Percentiles rank a stretch among this genome's conserved stretches.
phyloP scores from a whole-genome alignment of 805 yeast species.

The Sungouiozyma ichnusensis region DNA sequence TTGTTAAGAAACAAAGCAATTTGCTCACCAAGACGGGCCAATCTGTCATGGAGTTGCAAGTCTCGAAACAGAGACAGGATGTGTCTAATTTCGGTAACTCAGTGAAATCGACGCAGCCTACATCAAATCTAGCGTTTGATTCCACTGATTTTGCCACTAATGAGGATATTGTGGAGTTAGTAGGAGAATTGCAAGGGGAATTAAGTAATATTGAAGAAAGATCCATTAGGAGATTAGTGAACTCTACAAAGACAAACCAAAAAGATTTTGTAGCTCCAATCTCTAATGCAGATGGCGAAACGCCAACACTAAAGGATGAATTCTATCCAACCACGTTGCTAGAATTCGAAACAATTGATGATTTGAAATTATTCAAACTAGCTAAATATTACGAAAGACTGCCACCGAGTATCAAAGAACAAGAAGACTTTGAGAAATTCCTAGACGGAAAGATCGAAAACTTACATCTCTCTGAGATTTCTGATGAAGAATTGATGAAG shows the following conservation, averaged over 20 bases:
- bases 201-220: constrained; percentile 70
- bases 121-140: constrained; percentile 22
- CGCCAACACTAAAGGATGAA: constrained; percentile 34
- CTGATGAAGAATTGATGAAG: constrained; percentile 22
- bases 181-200: constrained; percentile 84
- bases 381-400: constrained; percentile 68
- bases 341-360: constrained; percentile 40
- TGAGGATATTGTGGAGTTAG: constrained; percentile 78
- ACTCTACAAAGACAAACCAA: constrained; percentile 38
- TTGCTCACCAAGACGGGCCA: constrained; percentile 70
- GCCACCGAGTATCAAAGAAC: constrained; percentile 51
- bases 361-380: constrained; percentile 40
- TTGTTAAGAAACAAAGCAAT: constrained; percentile 55
- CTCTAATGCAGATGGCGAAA: constrained; percentile 70
- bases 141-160: constrained; percentile 58
- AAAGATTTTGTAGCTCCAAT: constrained; percentile 51
- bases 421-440: constrained; percentile 40
- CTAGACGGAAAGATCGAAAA: constrained; percentile 40
- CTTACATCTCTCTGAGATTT: constrained; percentile 29
- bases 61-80: constrained; percentile 39
- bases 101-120: constrained; percentile 2
- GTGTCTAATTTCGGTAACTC: constrained; percentile 21
- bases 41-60: constrained; percentile 61
- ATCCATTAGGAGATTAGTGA: constrained; percentile 58
- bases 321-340: constrained; percentile 49